A percentile compares a stretch with the other conserved stretches of the same genome.
These are phyloP conservation scores for Termitomyces sp. DNA, from an alignment of 768 basidiomycete species.

Conservation along the genomic window DNA sequence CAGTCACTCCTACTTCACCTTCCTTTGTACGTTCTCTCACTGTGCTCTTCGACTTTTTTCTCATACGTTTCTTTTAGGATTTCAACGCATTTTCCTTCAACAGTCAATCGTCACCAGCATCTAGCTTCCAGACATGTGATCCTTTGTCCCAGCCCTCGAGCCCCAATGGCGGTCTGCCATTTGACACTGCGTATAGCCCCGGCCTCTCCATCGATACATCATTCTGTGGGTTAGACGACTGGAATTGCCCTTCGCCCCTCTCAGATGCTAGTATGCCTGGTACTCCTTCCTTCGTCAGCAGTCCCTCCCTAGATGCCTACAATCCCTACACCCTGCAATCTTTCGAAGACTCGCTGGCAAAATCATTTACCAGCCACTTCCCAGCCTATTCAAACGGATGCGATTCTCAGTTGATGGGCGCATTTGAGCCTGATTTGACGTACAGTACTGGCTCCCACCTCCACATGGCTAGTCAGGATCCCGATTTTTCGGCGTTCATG, in stretches of 20 bases:
- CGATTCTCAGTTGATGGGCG: slow-evolving; percentile 13
- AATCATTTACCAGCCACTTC: slow-evolving; percentile 19
- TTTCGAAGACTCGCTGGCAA: slow-evolving; percentile 25
- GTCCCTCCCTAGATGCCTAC: slow-evolving; percentile 23
- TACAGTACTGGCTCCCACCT: slow-evolving; percentile 16
- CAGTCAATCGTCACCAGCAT: slow-evolving; percentile 24
- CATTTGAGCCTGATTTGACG: slow-evolving; percentile 12
- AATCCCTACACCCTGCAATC: slow-evolving; percentile 22
- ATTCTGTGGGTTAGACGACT: slow-evolving; percentile 29
- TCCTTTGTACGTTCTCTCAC: slow-evolving; percentile 40
- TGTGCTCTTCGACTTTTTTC: background rate
- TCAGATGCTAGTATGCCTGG: slow-evolving; percentile 30
- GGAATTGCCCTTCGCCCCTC: slow-evolving; percentile 40
- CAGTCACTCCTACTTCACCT: slow-evolving; percentile 34
- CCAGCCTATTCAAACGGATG: slow-evolving; percentile 14
- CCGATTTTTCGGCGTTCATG: slow-evolving; percentile 33
- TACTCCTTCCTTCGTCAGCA: slow-evolving; percentile 31
- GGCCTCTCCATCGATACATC: slow-evolving; percentile 35
- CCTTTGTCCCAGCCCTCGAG: slow-evolving; percentile 19
- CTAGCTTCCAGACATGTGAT: slow-evolving; percentile 22
- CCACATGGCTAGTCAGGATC: slow-evolving; percentile 21
- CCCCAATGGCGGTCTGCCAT: slow-evolving; percentile 10
- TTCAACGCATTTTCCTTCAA: slow-evolving; percentile 43
- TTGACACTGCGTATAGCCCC: slow-evolving; percentile 9
- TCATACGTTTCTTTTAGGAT: slow-evolving; percentile 23